Evolutionary conservation across 164 flowering plant genomes (phyloP).

Genomic region (Litsea cubeba): DNA sequence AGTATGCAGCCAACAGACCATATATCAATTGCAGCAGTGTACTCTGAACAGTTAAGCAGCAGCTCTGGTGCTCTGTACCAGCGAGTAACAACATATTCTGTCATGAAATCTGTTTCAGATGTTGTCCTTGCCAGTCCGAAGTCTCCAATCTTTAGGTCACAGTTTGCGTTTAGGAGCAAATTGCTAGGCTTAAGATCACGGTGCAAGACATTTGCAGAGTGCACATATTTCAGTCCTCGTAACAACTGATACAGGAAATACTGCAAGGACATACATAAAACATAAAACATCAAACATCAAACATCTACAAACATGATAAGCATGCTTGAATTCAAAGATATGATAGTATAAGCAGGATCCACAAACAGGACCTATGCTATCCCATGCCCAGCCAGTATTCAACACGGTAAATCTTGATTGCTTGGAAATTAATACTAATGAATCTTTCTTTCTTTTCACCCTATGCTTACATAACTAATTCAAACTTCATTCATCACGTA

Average conservation of each 20-base stretch:
- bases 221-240: slow-evolving; percentile 85
- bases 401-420: too few species aligned
- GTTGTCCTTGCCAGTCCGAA: slow-evolving; percentile 97
- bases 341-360: too few species aligned
- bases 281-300: slow-evolving; percentile 1
- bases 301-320: too few species aligned
- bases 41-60: slow-evolving; percentile 95
- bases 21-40: slow-evolving; percentile 94
- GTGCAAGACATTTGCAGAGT: slow-evolving; percentile 90
- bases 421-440: too few species aligned
- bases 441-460: too few species aligned
- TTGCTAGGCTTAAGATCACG: slow-evolving; percentile 97
- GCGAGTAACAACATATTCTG: slow-evolving; percentile 96
- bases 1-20: slow-evolving; percentile 98
- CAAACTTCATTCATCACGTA: too few species aligned
- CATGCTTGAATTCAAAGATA: too few species aligned
- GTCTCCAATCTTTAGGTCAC: slow-evolving; percentile 96
- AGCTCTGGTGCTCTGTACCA: slow-evolving; percentile 98
- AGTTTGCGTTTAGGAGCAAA: slow-evolving; percentile 80
- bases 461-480: too few species aligned
- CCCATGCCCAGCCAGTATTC: too few species aligned
- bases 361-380: too few species aligned
- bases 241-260: slow-evolving; percentile 84
- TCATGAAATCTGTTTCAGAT: slow-evolving; percentile 98
- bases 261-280: slow-evolving; percentile 47